Base-by-base conservation (phyloP, 306 rosid genomes). In the Senna tora region DNA sequence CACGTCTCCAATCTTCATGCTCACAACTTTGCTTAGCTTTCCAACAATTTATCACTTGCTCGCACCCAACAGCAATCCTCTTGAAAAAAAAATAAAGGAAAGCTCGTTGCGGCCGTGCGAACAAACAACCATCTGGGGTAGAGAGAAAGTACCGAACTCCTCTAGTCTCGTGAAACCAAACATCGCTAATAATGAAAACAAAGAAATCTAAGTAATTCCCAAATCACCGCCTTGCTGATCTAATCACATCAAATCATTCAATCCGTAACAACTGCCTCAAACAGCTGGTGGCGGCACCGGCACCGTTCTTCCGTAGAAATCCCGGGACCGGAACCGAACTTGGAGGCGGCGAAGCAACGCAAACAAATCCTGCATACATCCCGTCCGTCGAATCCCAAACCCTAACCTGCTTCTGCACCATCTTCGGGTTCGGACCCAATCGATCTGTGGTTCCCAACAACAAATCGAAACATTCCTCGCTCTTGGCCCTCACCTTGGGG, bases 61-160 rank as follows among this genome's bases (percentile, higher is more conserved):
- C 75, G 75, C 52, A 46, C 82, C 75, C 84, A 55, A 61, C 70
- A 69, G 45, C 68, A 74, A 67, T 84, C 97, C 96, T 84, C 91
- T 76, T 87, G 89, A 81, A 84, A 92, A 49, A n/a, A 20, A 92
- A 89, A 87, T 89, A 86, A 86, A 81, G 96, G 93, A 84, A 84
- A 76, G 87, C 84, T 36, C 72, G 79, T 15, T 69, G 84, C 69
- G 85, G 63, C 67, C 50, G 56, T n/a, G 43, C 80, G 77, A 79
- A 61, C 87, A 70, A 79, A 65, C 86, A 71, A 69, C 42, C 45
- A 43, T 8, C 75, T 28, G 20, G n/a, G 30, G 58, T 59, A 12
- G 6, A 36, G 9, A 55, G 55, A 11, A 22, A 8, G 45, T n/a
- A 59, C 22, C 5, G 22, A 43, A 38, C 38, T 14, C 46, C 28